phyloP scores from a whole-genome alignment of 768 basidiomycete species.

The Boletus rex-veris region DNA sequence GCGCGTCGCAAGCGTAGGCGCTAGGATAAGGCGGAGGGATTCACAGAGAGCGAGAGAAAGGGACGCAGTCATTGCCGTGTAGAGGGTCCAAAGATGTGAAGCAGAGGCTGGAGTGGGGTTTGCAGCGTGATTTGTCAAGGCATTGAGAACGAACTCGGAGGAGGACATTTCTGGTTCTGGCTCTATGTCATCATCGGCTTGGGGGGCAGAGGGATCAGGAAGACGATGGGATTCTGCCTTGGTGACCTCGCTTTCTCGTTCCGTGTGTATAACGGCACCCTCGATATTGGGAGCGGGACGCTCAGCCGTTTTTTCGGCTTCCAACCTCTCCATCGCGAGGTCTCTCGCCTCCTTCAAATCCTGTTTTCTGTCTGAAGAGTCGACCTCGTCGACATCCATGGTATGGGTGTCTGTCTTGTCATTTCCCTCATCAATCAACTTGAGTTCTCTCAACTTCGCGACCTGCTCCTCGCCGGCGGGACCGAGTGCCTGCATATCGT shows the following conservation, averaged over 20 bases:
- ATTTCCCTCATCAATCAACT: constrained; percentile 60
- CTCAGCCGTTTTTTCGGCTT: constrained; percentile 27
- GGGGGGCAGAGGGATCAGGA: constrained; percentile 27
- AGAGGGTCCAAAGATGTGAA: constrained; percentile 83
- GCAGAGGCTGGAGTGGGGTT: constrained; percentile 36
- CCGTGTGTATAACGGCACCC: constrained; percentile 43
- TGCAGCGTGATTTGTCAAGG: constrained; percentile 18
- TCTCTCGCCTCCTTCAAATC: constrained; percentile 26
- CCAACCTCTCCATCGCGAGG: constrained; percentile 25
- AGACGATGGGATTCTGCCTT: constrained; percentile 7
- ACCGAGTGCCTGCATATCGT: constrained; percentile 87
- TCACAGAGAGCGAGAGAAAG: constrained; percentile 92
- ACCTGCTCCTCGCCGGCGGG: constrained; percentile 81
- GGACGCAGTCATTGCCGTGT: constrained; percentile 87
- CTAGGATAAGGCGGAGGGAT: constrained; percentile 92
- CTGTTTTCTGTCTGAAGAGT: constrained; percentile 7
- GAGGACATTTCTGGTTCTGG: constrained; percentile 15
- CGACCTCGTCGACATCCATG: constrained; percentile 48
- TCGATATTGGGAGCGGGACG: constrained; percentile 36
- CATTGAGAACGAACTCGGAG: constrained; percentile 19
- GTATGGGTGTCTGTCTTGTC: constrained; percentile 37
- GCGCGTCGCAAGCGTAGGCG: constrained; percentile 90
- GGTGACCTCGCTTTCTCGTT: constrained; percentile 14
- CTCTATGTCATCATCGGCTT: constrained; percentile 29
- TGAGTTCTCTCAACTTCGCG: constrained; percentile 78